phyloP scores from a whole-genome alignment of 768 basidiomycete genomes.

The Coprinopsis marcescibilis region DNA sequence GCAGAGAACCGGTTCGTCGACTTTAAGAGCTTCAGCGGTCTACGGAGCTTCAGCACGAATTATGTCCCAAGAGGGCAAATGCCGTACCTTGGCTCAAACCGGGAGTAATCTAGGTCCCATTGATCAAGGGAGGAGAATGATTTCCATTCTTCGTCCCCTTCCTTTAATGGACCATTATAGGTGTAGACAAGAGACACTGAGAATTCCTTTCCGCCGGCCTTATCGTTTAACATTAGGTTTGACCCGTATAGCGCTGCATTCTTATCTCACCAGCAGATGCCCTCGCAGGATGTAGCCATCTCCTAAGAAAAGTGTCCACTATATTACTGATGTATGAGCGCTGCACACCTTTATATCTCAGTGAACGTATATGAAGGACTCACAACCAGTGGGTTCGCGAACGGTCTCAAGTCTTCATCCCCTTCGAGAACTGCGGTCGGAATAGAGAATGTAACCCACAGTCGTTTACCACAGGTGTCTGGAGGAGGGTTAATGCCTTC shows the following conservation, averaged over 20 bases:
- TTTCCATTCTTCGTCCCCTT: conserved; percentile 26
- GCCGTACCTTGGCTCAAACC: conserved; percentile 31
- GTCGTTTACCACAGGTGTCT: conserved; percentile 18
- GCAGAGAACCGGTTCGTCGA: conserved; percentile 24
- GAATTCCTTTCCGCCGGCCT: conserved; percentile 20
- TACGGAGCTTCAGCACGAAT: conserved; percentile 9
- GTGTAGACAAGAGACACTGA: conserved; percentile 22
- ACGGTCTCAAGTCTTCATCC: conserved; percentile 26
- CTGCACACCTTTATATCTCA: too few species aligned
- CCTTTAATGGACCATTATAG: conserved; percentile 16
- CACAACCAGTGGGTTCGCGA: conserved; percentile 26
- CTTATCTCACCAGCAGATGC: conserved; percentile 1
- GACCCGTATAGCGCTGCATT: background rate
- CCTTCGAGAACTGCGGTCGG: conserved; percentile 24
- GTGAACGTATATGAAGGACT: conserved; percentile 6
- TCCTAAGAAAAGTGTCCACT: conserved; percentile 34
- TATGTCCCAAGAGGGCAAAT: background rate
- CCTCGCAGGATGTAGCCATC: conserved; percentile 19
- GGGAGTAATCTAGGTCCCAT: conserved; percentile 27
- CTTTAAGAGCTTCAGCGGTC: conserved; percentile 29
- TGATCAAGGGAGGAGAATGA: conserved; percentile 25
- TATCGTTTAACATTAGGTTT: background rate
- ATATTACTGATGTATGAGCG: background rate
- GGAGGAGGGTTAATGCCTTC: background rate
- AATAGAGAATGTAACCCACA: conserved; percentile 27